Evolutionary conservation across 768 basidiomycete species (phyloP).

Genomic region (Russula foetens): DNA sequence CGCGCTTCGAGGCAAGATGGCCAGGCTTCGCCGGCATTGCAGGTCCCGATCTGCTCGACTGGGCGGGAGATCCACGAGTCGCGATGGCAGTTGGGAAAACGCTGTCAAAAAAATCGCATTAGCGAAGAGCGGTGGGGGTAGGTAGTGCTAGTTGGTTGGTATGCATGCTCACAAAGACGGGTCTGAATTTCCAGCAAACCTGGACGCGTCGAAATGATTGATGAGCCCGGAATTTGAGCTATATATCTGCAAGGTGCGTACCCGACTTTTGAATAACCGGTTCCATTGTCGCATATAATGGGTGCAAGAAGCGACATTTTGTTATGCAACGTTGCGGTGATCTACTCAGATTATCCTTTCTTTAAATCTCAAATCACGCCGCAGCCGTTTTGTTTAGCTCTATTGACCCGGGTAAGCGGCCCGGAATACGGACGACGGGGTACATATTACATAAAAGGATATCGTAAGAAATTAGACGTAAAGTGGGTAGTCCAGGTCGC

Average conservation of each 20-base stretch:
- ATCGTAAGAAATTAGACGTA: no score
- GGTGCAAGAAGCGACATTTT: conserved; percentile 83
- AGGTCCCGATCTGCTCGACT: conserved; percentile 57
- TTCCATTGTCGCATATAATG: conserved; percentile 97
- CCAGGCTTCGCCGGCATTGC: conserved; percentile 79
- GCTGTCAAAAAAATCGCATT: conserved; percentile 31
- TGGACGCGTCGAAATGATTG: conserved; percentile 26
- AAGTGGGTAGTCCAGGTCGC: no score
- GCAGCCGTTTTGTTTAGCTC: conserved; percentile 12
- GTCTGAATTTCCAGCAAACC: conserved; percentile 98
- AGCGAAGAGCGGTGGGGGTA: not conserved
- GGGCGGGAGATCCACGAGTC: conserved; percentile 64
- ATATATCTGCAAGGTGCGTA: conserved; percentile 31
- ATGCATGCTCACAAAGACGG: conserved; percentile 77
- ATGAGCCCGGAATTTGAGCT: not conserved
- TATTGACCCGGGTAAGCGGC: conserved; percentile 9
- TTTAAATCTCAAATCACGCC: not conserved
- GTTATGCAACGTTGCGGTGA: not conserved
- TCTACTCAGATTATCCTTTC: not conserved
- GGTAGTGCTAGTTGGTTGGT: conserved; percentile 1
- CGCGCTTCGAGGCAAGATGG: conserved; percentile 91
- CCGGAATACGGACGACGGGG: not conserved
- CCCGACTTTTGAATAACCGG: conserved; percentile 97
- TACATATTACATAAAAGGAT: not conserved
- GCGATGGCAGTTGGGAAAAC: conserved; percentile 99